phyloP scores from a whole-genome alignment of 148 eudicot genomes.

The Cornus suecica region DNA sequence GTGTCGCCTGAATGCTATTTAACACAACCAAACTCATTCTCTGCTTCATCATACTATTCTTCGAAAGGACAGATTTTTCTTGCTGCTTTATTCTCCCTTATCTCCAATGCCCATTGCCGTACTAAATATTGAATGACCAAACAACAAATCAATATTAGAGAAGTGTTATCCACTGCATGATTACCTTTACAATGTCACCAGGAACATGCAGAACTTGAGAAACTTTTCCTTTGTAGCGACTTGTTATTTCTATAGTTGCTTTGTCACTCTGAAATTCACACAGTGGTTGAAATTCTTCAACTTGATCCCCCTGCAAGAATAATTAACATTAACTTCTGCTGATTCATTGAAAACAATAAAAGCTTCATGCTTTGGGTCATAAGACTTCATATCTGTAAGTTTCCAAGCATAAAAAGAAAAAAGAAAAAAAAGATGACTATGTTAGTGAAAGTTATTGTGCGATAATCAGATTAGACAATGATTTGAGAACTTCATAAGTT shows the following conservation, averaged over 20 bases:
- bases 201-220: slow-evolving; percentile 67
- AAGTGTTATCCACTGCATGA: not conserved
- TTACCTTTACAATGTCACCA: slow-evolving; percentile 87
- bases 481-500: not conserved
- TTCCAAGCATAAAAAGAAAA: not conserved
- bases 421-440: too few relatives aligned
- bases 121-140: not conserved
- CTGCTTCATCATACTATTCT: not conserved
- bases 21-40: not conserved
- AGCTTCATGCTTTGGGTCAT: slow-evolving; percentile 1
- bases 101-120: not conserved
- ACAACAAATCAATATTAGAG: not conserved
- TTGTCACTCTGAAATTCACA: slow-evolving; percentile 99
- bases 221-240: slow-evolving; percentile 88
- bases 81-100: not conserved
- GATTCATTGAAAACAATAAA: not conserved
- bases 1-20: not conserved
- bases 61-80: not conserved
- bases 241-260: slow-evolving; percentile 97
- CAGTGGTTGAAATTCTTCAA: slow-evolving; percentile 92
- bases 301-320: slow-evolving; percentile 66
- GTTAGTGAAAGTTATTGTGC: not conserved
- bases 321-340: not conserved
- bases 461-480: not conserved
- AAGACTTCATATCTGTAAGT: not conserved